Base-by-base conservation (phyloP, 1,284 basidiomycete genomes). In the Tilletia walkeri region DNA sequence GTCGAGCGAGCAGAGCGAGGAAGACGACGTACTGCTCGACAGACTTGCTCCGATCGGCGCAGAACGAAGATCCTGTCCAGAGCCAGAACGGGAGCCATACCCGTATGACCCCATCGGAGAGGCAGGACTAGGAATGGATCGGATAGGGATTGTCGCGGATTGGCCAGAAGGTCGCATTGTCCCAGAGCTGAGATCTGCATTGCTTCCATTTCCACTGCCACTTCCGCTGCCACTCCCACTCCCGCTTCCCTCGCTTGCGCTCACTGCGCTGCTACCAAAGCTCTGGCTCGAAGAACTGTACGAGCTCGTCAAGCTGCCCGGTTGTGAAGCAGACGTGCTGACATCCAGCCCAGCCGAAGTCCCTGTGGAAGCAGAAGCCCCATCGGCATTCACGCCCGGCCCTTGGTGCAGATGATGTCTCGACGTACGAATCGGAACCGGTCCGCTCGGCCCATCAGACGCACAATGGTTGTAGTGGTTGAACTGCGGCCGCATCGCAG, bases 1-100 rank as follows among this genome's bases (percentile, higher is more conserved):
- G 59, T 63, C 59, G 59, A 63, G 59, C 30, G 59, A 63, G 34
- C 59, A 63, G 36, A 63, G 59, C 34, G 59, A 63, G 34, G 59
- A 63, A 6, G 59, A 63, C 36, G 59, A 63, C 6, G 59, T 63
- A 34, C 59, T 63, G 36, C 59, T 63, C 18, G 59, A 63, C 12
- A 63, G 16, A 34, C 36, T 39, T 14, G 16, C 12, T 38, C 59
- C 59, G 59, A 14, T 39, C 30, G 36, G 59, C 36, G 14, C 59
- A 45, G 41, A 7, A 45, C 56, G 56, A 1, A 7, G 56, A 63
- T 6, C 59, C 34, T 41, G 59, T 63, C 4, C 34, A 20, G 7
- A 63, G 16, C 59, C 59, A 39, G 38, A 5, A 4, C 59, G 18
- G 4, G 12, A 39, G 3, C 59, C 59, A 41, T 39, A 63, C 34